Evolutionary conservation across 805 yeast genomes (phyloP), one percentile per base, ranked within the genome.

Genomic region (Pichia nakasei): DNA sequence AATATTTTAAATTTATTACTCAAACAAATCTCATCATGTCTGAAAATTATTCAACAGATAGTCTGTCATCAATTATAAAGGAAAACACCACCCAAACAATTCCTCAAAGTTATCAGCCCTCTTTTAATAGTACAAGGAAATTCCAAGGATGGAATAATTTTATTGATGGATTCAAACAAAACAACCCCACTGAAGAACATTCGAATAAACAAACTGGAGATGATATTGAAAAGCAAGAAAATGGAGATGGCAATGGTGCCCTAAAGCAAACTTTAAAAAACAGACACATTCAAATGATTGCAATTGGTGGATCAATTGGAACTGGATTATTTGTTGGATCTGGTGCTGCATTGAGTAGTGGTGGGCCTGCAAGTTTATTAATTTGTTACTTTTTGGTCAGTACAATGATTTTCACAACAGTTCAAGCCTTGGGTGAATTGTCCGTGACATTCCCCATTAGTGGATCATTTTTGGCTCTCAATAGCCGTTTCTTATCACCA

Each of bases 241-340:
- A 73, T 19, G 68, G 73, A 41, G 65, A 73, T 19, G 68, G 73
- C 22, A 63, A 60, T 46, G 66, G 74, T 22, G 74, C 75, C 9
- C 61, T 71, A 47, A 57, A 69, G 27, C 62, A 80, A 45, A 58
- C 66, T 2, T 66, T 79, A 36, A 75, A 74, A 52, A 72, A 76
- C 37, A 67, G 87, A 51, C 88, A 83, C 56, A 61, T 83, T 51
- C 78, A 80, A 43, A 78, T 82, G 85, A 83, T 83, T 61, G 86
- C 91, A 35, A 69, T 82, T 48, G 89, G 88, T 46, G 86, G 87
- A 20, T 73, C 83, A 45, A 82, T 84, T 53, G 94, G 93, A 48
- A 80, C 88, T 3, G 93, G 89, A 49, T 67, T 85, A 37, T 76
- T 85, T 46, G 80, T 85, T 22, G 85, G 85, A 48, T 74, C 85